Evolutionary conservation across 2,329 filamentous ascomycete genomes (phyloP).

Genomic region (Cladophialophora exuberans): DNA sequence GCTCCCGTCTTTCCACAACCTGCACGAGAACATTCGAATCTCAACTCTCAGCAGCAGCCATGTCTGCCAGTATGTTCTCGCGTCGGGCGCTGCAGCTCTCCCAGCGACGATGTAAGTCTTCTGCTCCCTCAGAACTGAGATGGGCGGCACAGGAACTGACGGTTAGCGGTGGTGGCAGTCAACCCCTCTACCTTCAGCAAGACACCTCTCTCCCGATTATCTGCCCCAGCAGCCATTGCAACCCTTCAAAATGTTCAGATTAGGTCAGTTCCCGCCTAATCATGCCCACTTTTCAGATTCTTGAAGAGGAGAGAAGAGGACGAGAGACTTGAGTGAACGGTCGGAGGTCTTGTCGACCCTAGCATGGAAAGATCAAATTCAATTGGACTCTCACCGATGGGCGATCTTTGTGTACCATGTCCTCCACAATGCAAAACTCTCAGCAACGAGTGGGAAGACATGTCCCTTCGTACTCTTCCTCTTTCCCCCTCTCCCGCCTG

Average conservation of each 20-base stretch:
- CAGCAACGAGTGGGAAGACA: neutral
- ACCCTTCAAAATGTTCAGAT: constrained; percentile 48
- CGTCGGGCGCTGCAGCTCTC: constrained; percentile 53
- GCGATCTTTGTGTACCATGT: neutral
- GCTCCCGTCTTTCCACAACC: neutral
- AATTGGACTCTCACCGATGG: neutral
- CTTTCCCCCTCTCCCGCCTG: too few species aligned
- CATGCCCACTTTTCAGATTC: neutral
- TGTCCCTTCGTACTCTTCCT: too few species aligned
- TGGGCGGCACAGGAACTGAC: constrained; percentile 1
- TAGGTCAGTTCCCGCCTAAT: constrained; percentile 42
- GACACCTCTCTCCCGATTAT: constrained; percentile 46
- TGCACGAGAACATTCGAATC: neutral
- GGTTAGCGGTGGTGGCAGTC: constrained; percentile 46
- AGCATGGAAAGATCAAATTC: too few species aligned
- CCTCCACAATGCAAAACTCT: neutral
- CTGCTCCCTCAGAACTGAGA: neutral
- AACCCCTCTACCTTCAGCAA: constrained; percentile 46
- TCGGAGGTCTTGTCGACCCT: too few species aligned
- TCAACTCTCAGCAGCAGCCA: constrained; percentile 11
- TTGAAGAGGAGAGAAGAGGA: neutral
- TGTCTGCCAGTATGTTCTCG: constrained; percentile 47
- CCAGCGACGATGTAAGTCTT: constrained; percentile 51
- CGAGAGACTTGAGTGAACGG: neutral
- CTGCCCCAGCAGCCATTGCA: constrained; percentile 48